Percentiles rank a stretch among this genome's conserved stretches.
Conservation (phyloP, 1,284 basidiomycete species). For the Ustilago tritici region DNA sequence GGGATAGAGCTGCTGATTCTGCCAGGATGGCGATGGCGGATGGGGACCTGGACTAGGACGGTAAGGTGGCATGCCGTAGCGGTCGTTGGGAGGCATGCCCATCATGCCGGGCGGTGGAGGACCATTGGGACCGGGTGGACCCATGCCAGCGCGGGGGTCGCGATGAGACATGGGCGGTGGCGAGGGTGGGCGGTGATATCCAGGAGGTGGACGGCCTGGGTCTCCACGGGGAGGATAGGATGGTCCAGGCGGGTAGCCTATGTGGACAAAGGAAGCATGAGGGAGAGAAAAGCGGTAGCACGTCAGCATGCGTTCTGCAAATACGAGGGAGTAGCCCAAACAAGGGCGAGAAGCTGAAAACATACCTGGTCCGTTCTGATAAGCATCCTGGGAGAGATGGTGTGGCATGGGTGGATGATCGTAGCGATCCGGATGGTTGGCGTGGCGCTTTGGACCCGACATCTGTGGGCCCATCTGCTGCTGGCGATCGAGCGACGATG, state of each 20-base stretch:
- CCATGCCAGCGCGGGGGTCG: conserved; percentile 41
- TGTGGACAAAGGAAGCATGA: neutral
- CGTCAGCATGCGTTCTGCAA: neutral
- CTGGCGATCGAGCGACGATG: conserved; percentile 51
- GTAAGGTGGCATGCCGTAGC: conserved; percentile 43
- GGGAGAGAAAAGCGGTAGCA: neutral
- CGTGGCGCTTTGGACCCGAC: conserved; percentile 37
- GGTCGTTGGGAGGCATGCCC: conserved; percentile 43
- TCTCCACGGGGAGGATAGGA: conserved; percentile 38
- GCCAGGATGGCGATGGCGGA: conserved; percentile 49
- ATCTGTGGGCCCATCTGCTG: conserved; percentile 40
- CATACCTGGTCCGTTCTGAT: conserved; percentile 48
- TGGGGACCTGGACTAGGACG: conserved; percentile 40
- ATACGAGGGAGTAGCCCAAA: neutral
- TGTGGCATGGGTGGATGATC: conserved; percentile 52
- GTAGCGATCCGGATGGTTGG: conserved; percentile 46
- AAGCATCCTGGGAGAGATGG: conserved; percentile 44
- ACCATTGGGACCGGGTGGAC: conserved; percentile 34
- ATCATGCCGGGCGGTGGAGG: conserved; percentile 48
- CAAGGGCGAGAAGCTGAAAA: neutral
- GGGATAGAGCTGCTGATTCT: conserved; percentile 49
- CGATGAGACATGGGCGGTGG: conserved; percentile 48
- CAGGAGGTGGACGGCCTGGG: conserved; percentile 33
- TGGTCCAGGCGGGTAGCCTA: conserved; percentile 43
- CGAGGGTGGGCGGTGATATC: conserved; percentile 42